Conservation (phyloP, 352 stramenopile species). For the Pythium utonaiense region DNA sequence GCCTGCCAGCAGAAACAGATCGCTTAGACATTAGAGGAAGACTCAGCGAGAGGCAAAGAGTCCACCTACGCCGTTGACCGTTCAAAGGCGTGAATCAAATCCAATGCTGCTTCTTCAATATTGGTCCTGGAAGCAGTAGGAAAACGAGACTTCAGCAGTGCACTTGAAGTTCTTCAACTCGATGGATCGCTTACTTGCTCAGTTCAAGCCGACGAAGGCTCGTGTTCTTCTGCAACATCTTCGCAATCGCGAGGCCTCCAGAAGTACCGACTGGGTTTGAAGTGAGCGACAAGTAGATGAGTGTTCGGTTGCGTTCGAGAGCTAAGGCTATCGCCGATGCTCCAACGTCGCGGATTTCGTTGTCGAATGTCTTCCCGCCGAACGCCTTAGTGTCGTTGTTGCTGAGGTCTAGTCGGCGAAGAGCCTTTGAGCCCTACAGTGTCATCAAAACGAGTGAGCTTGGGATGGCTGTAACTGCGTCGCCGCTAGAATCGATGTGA, state of each 20-base stretch:
- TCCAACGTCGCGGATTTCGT: constrained; percentile 29
- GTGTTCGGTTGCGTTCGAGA: constrained; percentile 30
- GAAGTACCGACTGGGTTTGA: constrained; percentile 28
- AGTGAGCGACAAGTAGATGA: constrained; percentile 28
- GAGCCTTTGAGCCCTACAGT: constrained; percentile 9
- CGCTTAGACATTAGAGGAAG: too few species aligned
- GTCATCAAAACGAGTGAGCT: too few species aligned
- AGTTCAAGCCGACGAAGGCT: constrained; percentile 29
- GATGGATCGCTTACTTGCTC: constrained; percentile 26
- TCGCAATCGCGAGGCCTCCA: constrained; percentile 26
- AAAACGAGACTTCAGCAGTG: too few species aligned
- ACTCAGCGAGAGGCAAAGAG: too few species aligned
- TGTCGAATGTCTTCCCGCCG: constrained; percentile 26
- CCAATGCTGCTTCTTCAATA: constrained; percentile 12
- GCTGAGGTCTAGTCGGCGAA: constrained; percentile 35
- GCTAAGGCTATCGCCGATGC: constrained; percentile 27
- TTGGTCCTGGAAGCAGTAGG: constrained; percentile 24
- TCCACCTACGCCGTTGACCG: constrained; percentile 32
- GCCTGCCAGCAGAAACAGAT: too few species aligned
- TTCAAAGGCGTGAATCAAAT: constrained; percentile 28
- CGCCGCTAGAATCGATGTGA: too few species aligned
- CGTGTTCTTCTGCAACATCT: constrained; percentile 31
- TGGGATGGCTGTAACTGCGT: too few species aligned
- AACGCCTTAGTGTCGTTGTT: constrained; percentile 28
- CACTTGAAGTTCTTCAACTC: too few species aligned